phyloP scores from a whole-genome alignment of 768 basidiomycete species.

The Baorangia bicolor region DNA sequence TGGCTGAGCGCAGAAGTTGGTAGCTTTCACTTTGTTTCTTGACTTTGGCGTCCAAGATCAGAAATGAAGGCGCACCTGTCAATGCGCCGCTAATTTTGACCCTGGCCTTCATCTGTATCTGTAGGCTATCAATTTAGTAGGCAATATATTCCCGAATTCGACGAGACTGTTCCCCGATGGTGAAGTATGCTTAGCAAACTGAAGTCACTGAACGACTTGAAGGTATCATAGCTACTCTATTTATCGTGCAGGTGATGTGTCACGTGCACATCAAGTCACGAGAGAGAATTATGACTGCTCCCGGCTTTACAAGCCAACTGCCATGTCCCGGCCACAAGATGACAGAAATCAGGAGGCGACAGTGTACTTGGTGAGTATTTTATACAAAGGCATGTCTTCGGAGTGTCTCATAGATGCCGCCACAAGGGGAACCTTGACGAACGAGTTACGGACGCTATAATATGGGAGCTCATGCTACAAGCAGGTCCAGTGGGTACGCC shows the following conservation, averaged over 20 bases:
- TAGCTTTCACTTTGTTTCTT: too few species aligned
- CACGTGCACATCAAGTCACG: neutral
- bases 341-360: conserved; percentile 92
- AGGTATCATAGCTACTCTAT: neutral
- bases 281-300: neutral
- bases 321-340: conserved; percentile 62
- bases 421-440: conserved; percentile 94
- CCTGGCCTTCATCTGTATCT: too few species aligned
- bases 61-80: too few species aligned
- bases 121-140: neutral
- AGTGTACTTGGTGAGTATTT: conserved; percentile 67
- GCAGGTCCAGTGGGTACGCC: conserved; percentile 95
- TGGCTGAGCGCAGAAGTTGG: too few species aligned
- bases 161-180: too few species aligned
- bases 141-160: neutral
- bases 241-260: neutral
- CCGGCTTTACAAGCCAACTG: neutral
- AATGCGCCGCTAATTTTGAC: too few species aligned
- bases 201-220: too few species aligned
- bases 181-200: too few species aligned
- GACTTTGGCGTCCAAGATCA: too few species aligned
- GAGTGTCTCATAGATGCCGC: neutral
- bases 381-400: fast-evolving
- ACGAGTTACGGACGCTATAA: conserved; percentile 85
- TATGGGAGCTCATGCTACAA: conserved; percentile 99